phyloP scores from a whole-genome alignment of 768 basidiomycete species.

The Nidularia sp. region DNA sequence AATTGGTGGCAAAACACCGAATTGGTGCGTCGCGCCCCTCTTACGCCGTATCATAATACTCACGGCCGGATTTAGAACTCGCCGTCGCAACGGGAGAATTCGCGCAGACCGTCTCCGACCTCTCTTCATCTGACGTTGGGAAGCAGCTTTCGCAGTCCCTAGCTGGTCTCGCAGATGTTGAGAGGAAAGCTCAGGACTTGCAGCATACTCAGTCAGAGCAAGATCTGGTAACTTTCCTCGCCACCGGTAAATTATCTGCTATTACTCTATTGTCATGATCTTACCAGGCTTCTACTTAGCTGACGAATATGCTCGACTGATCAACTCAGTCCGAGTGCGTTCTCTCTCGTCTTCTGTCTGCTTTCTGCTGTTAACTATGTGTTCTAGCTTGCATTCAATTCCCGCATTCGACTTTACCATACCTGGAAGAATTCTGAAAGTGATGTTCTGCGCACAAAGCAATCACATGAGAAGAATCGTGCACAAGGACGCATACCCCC shows the following conservation, averaged over 20 bases:
- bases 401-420: slow-evolving; percentile 80
- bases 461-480: slow-evolving; percentile 78
- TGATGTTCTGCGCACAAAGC: slow-evolving; percentile 68
- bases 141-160: slow-evolving; percentile 70
- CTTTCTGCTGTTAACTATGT: no score
- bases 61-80: slow-evolving; percentile 54
- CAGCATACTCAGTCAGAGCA: slow-evolving; percentile 75
- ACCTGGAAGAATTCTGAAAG: slow-evolving; percentile 78
- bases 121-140: slow-evolving; percentile 75
- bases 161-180: slow-evolving; percentile 67
- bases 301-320: slow-evolving; percentile 92
- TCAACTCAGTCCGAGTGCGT: slow-evolving; percentile 80
- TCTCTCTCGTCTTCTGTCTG: no score
- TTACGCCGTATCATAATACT: no score
- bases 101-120: slow-evolving; percentile 60
- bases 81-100: slow-evolving; percentile 75
- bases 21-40: slow-evolving; percentile 43
- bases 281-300: slow-evolving; percentile 27
- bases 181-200: slow-evolving; percentile 68
- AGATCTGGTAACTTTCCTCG: slow-evolving; percentile 79
- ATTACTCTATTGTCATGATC: neutral
- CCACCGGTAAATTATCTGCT: slow-evolving; percentile 46
- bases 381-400: slow-evolving; percentile 76
- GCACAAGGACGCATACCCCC: slow-evolving; percentile 68
- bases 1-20: slow-evolving; percentile 80